These are phyloP conservation scores for Cocos nucifera DNA, from an alignment of 176 grass and related monocot species.

Conservation along the genomic window DNA sequence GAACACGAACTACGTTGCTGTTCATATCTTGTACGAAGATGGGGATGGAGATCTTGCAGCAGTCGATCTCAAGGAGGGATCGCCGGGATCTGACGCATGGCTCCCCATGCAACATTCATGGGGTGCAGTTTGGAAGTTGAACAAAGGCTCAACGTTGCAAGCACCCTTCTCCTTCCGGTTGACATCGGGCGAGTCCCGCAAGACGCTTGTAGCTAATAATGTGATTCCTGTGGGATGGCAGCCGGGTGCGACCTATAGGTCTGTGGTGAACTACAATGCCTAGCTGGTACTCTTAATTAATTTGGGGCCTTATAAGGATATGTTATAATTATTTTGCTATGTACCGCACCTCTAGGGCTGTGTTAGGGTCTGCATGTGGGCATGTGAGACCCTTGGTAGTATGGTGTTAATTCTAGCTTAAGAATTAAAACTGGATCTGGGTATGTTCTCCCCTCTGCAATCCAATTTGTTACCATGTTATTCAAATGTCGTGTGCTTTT, in stretches of 20 bases:
- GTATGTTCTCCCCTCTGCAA: too few species aligned
- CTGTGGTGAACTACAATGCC: constrained; percentile 12
- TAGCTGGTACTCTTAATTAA: too few species aligned
- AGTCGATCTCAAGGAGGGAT: constrained; percentile 41
- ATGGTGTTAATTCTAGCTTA: too few species aligned
- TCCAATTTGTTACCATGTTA: too few species aligned
- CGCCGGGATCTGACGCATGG: constrained; percentile 31
- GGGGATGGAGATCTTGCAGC: constrained; percentile 56
- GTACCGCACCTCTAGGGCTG: too few species aligned
- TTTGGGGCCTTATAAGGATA: too few species aligned
- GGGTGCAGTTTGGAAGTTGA: constrained; percentile 56
- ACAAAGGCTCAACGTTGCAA: constrained; percentile 26
- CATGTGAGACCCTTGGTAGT: too few species aligned
- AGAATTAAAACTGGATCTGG: too few species aligned
- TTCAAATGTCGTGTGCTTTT: too few species aligned
- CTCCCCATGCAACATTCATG: constrained; percentile 43
- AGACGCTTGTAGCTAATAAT: constrained; percentile 43
- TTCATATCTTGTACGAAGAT: constrained; percentile 47
- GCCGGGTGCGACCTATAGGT: constrained; percentile 35
- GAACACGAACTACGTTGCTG: constrained; percentile 50
- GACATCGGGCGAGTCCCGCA: constrained; percentile 47
- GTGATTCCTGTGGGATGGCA: constrained; percentile 72
- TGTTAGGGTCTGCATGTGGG: too few species aligned
- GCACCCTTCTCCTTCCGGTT: constrained; percentile 58
- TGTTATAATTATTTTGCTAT: too few species aligned